phyloP scores from a whole-genome alignment of 495 filamentous ascomycete genomes.

The Lophiostoma macrostomum region DNA sequence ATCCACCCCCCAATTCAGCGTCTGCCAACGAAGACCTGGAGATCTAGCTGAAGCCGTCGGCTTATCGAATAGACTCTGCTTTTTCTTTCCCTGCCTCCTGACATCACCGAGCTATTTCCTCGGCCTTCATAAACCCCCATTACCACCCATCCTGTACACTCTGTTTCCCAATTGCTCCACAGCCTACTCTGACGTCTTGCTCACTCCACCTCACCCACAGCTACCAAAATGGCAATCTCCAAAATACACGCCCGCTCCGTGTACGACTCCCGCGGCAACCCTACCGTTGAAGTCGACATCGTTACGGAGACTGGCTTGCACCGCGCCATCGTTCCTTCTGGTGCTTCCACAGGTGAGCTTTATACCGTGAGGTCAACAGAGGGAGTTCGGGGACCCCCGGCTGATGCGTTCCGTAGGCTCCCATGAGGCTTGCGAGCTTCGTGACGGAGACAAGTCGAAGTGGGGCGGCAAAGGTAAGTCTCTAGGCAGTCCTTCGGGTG shows the following conservation, averaged over 20 bases:
- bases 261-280: slow-evolving; percentile 99
- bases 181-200: not conserved
- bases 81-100: slow-evolving; percentile 26
- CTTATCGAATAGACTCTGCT: slow-evolving; percentile 29
- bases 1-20: slow-evolving; percentile 1
- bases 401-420: slow-evolving; percentile 73
- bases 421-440: slow-evolving; percentile 97
- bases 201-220: slow-evolving; percentile 22
- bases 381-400: slow-evolving; percentile 17
- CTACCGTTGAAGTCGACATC: slow-evolving; percentile 93
- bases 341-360: slow-evolving; percentile 90
- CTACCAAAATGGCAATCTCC: slow-evolving; percentile 78
- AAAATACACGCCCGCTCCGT: slow-evolving; percentile 98
- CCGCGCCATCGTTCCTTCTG: slow-evolving; percentile 97
- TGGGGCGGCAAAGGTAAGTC: slow-evolving; percentile 85
- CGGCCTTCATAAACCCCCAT: slow-evolving; percentile 12
- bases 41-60: slow-evolving; percentile 12
- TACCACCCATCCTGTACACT: not conserved
- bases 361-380: not conserved
- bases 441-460: slow-evolving; percentile 95
- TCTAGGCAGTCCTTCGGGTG: slow-evolving; percentile 1
- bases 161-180: slow-evolving; percentile 14
- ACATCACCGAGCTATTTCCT: slow-evolving; percentile 26
- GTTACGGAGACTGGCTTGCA: slow-evolving; percentile 95
- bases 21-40: slow-evolving; percentile 13